Percentiles rank a stretch among this genome's conserved stretches.
Evolutionary conservation across 108 stramenopile genomes (phyloP).

Genomic region (Heterococcus sp.): DNA sequence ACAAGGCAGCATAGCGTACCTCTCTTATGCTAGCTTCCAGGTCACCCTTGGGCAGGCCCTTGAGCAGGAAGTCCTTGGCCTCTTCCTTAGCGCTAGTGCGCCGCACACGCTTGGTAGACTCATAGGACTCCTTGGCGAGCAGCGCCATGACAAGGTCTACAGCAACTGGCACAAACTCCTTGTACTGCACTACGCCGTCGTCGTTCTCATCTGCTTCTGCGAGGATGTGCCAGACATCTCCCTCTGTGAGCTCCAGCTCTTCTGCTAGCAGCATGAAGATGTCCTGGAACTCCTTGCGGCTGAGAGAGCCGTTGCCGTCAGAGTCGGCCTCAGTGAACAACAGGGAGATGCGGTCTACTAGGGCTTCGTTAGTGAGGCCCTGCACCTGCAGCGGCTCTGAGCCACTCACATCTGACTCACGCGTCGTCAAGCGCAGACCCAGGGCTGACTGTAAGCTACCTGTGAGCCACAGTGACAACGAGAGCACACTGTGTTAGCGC

Average conservation of each 20-base stretch:
- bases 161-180: conserved; percentile 51
- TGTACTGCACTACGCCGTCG: conserved; percentile 50
- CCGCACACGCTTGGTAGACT: conserved; percentile 8
- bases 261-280: conserved; percentile 22
- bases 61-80: conserved; percentile 34
- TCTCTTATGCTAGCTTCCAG: conserved; percentile 6
- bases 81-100: conserved; percentile 15
- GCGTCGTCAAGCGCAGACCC: background rate
- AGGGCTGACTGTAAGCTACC: background rate
- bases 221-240: conserved; percentile 31
- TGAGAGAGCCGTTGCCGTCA: conserved; percentile 34
- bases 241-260: conserved; percentile 8
- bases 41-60: conserved; percentile 31
- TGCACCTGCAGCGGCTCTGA: background rate
- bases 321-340: conserved; percentile 36
- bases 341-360: conserved; percentile 29
- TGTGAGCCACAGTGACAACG: conserved; percentile 5
- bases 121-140: conserved; percentile 38
- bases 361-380: conserved; percentile 1
- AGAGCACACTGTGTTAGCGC: too few species aligned
- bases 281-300: conserved; percentile 17
- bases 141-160: conserved; percentile 40
- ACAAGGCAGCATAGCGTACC: too few species aligned
- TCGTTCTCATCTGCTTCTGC: conserved; percentile 57
- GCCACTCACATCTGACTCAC: background rate